Percentiles rank a stretch among this genome's conserved stretches.
These are phyloP conservation scores for Avicennia marina DNA, from an alignment of 257 asterid genomes.

Conservation along the genomic window DNA sequence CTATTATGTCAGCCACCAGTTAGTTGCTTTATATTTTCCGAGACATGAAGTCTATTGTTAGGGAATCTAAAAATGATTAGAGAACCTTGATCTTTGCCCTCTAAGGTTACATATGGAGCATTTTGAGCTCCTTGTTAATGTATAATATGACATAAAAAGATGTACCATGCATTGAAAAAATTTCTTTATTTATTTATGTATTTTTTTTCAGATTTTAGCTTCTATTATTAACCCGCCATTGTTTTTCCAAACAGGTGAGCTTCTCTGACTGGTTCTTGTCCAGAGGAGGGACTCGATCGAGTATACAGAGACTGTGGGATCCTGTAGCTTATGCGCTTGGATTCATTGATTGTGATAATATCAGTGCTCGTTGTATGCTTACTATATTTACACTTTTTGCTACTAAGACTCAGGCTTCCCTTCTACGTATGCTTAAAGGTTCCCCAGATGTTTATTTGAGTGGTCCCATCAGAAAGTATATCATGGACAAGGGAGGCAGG, in stretches of 20 bases:
- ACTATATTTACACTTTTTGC: conserved; percentile 95
- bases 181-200: not conserved
- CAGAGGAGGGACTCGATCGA: conserved; percentile 89
- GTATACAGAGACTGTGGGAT: conserved; percentile 99
- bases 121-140: not conserved
- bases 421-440: conserved; percentile 96
- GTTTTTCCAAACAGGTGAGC: conserved; percentile 59
- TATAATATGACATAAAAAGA: not conserved
- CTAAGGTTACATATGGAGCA: too few species aligned
- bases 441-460: conserved; percentile 96
- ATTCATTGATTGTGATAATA: conserved; percentile 93
- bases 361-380: conserved; percentile 99
- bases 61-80: too few species aligned
- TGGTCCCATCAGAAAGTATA: conserved; percentile 87
- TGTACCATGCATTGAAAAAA: not conserved
- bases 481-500: conserved; percentile 93
- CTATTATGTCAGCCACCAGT: too few species aligned
- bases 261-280: conserved; percentile 97
- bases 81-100: too few species aligned
- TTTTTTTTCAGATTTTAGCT: conserved; percentile 4
- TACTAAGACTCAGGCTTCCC: conserved; percentile 98
- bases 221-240: conserved; percentile 17
- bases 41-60: too few species aligned
- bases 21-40: too few species aligned
- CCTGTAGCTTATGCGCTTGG: conserved; percentile 99